Base-by-base conservation (phyloP, 225 moss, liverwort and hornwort species). In the Sphagnum contortum region DNA sequence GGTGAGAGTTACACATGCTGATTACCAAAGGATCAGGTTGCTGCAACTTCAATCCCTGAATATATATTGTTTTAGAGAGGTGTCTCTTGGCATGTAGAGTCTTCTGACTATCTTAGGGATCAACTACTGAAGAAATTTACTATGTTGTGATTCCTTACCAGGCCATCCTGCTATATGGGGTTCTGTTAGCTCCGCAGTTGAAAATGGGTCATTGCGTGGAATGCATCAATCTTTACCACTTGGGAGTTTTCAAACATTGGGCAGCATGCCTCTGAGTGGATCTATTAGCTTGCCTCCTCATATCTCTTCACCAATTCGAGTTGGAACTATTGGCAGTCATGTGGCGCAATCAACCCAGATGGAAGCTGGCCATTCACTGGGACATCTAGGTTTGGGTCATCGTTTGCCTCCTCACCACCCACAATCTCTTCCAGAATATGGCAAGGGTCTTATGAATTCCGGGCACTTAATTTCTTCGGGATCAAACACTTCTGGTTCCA, bases 251-350 rank as follows among this genome's bases (percentile, higher is more conserved):
- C 82, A 88, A 44, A 66, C 77, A 49, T 69, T 87, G 44, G 79
- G 84, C 48, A 90, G 75, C 70, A 88, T 88, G 74, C 79, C 88
- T 10, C 59, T 81, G n/a, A 88, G 82, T 46, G 87, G 90, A 57
- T 70, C 82, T 57, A 73, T 76, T 66, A 89, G 80, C 69, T 69
- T 96, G 60, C 92, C 92, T 2, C 92, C 90, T 3, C 96, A 96
- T 70, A 79, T 92, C 49, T 90, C 92, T 5, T 86, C 92, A 60
- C 86, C 93, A 11, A 81, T 92, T 44, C 75, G 95, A 68, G 92
- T 92, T 12, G 95, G 95, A 48, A 95, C 95, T 1, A 92, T 95
- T 44, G 95, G 95, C 63, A 95, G 86, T 67, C 95, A 91, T 50
- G 88, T 92, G 68, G 95, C 80, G 47, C 84, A 90, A 60, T 70